These are phyloP conservation scores for Yamadazyma siamensis DNA, from an alignment of 1,139 yeast genomes.

Conservation along the genomic window DNA sequence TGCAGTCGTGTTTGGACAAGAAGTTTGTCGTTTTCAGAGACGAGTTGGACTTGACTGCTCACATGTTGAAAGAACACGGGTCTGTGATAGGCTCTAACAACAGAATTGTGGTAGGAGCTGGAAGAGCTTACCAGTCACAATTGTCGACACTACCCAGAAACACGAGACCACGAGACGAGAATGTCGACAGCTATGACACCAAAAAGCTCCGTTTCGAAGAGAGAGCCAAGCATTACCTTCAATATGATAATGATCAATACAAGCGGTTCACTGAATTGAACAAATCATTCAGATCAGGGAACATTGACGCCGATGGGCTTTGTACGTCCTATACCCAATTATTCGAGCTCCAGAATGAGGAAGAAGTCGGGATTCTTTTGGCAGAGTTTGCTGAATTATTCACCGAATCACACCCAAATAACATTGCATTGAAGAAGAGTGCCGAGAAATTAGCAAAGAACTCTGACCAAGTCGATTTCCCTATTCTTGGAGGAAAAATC, in stretches of 20 bases:
- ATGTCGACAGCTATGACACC: conserved; percentile 45
- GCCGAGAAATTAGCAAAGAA: conserved; percentile 20
- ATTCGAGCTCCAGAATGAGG: conserved; percentile 39
- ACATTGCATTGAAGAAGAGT: conserved; percentile 23
- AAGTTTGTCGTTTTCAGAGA: conserved; percentile 90
- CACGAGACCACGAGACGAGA: conserved; percentile 8
- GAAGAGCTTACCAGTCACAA: conserved; percentile 60
- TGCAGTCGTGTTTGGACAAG: conserved; percentile 81
- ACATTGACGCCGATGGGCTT: conserved; percentile 49
- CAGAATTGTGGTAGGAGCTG: conserved; percentile 40
- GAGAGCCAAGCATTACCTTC: conserved; percentile 75
- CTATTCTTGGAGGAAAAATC: conserved; percentile 27
- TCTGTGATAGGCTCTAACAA: conserved; percentile 47
- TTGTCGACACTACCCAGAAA: conserved; percentile 51
- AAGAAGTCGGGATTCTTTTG: conserved; percentile 52
- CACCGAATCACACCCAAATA: conserved; percentile 31
- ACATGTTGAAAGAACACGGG: conserved; percentile 82
- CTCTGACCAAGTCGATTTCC: conserved; percentile 21
- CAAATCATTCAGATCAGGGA: conserved; percentile 43
- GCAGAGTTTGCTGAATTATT: conserved; percentile 58
- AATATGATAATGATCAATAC: conserved; percentile 48
- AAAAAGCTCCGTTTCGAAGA: conserved; percentile 72
- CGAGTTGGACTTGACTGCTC: conserved; percentile 83
- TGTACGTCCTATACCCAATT: conserved; percentile 48
- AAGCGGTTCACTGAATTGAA: conserved; percentile 50